Conservation (phyloP, 73 alveolate species). For the Paramecium tetraurelia region DNA sequence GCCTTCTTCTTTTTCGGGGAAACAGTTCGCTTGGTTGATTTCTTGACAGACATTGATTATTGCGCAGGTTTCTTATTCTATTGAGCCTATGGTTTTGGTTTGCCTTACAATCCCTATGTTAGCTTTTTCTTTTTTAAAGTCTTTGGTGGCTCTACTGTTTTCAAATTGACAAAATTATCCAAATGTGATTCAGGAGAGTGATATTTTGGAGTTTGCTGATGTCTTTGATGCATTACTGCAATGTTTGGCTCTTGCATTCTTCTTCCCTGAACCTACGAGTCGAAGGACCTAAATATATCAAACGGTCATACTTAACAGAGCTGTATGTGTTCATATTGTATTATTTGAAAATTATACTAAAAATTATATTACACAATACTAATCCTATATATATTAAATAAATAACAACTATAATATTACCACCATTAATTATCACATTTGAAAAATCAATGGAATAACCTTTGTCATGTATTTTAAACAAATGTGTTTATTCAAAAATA, state of each 20-base stretch:
- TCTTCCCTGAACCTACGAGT: conserved; percentile 30
- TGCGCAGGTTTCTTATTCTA: not conserved
- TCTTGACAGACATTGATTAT: not conserved
- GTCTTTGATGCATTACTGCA: conserved; percentile 13
- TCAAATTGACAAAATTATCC: not conserved
- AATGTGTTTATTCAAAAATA: too few relatives aligned
- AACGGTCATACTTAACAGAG: conserved; percentile 20
- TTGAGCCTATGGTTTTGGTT: not conserved
- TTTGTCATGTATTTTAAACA: too few relatives aligned
- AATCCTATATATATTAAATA: not conserved
- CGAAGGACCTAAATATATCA: not conserved
- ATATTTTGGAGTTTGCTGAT: not conserved
- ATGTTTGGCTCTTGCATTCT: conserved; percentile 37
- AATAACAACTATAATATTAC: not conserved
- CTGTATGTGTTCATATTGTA: conserved; percentile 38
- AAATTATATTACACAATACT: not conserved
- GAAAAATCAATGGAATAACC: not conserved
- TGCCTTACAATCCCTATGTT: conserved; percentile 6
- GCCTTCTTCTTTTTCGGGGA: conserved; percentile 28
- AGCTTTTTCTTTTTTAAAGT: not conserved
- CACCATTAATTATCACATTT: not conserved
- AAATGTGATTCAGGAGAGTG: not conserved
- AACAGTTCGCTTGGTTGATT: not conserved
- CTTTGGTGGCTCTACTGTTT: not conserved
- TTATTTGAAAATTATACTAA: not conserved